Conservation (phyloP, 2,329 filamentous ascomycete genomes). For the Ophiostoma ulmi region DNA sequence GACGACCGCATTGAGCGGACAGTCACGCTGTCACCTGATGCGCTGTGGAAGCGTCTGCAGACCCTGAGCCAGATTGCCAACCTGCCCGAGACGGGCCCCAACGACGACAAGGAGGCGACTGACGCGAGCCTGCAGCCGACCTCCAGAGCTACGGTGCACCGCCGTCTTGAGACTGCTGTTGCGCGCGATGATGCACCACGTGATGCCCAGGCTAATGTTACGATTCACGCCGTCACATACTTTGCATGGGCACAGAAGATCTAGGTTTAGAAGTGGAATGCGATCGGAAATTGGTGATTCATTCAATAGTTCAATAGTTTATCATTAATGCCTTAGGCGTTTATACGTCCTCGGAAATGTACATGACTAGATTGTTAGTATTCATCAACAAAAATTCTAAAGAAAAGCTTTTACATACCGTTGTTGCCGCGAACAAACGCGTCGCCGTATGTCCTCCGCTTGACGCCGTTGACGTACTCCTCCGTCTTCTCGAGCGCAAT, state of each 20-base stretch:
- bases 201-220: constrained; percentile 58
- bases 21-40: constrained; percentile 53
- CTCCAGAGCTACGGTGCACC: constrained; percentile 45
- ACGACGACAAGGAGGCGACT: constrained; percentile 15
- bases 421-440: constrained; percentile 96
- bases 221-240: constrained; percentile 59
- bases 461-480: constrained; percentile 80
- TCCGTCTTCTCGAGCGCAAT: constrained; percentile 94
- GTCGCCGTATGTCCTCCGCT: constrained; percentile 82
- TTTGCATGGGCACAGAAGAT: constrained; percentile 55
- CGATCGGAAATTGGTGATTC: background rate
- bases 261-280: background rate
- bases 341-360: constrained; percentile 59
- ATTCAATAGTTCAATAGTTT: constrained; percentile 30
- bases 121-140: constrained; percentile 28
- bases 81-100: constrained; percentile 42
- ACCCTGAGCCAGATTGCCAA: constrained; percentile 66
- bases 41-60: constrained; percentile 57
- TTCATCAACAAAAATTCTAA: constrained; percentile 21
- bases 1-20: constrained; percentile 54
- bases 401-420: constrained; percentile 49
- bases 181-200: constrained; percentile 51
- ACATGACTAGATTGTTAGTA: constrained; percentile 52
- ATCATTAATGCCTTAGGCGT: no score
- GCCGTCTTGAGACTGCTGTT: constrained; percentile 51